Conservation (phyloP, 345 rosid species). For the Boechera stricta region DNA sequence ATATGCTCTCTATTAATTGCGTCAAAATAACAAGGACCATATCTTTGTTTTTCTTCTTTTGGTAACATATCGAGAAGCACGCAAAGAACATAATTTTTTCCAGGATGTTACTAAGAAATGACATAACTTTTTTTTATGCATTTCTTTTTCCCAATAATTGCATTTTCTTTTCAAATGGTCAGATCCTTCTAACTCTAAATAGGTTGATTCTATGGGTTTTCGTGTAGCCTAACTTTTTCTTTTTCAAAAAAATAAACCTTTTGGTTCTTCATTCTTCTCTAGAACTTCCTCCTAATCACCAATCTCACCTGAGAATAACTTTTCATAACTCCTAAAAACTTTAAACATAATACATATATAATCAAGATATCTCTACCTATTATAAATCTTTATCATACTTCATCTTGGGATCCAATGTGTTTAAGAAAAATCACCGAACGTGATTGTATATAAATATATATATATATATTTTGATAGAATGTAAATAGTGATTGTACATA, state of each 20-base stretch:
- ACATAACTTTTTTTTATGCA: conserved; percentile 12
- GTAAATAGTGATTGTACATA: background rate
- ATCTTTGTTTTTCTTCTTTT: conserved; percentile 40
- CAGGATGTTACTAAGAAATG: conserved; percentile 31
- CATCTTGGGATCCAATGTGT: conserved; percentile 12
- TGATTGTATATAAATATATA: background rate
- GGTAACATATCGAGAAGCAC: conserved; percentile 44
- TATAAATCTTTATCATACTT: background rate
- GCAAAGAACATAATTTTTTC: conserved; percentile 25
- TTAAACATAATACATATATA: background rate
- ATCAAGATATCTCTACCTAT: background rate
- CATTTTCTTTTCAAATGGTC: conserved; percentile 39
- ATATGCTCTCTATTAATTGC: conserved; percentile 22
- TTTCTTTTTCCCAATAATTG: conserved; percentile 21
- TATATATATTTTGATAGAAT: too few species aligned
- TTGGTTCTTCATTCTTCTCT: conserved; percentile 13
- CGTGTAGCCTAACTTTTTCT: conserved; percentile 36
- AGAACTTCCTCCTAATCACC: conserved; percentile 26
- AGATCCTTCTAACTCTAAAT: conserved; percentile 36
- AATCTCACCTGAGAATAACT: conserved; percentile 36
- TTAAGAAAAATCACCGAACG: background rate
- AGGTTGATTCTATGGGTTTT: conserved; percentile 39
- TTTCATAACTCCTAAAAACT: conserved; percentile 6
- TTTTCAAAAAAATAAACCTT: background rate
- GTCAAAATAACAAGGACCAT: conserved; percentile 35